Evolutionary conservation across 1,284 basidiomycete genomes (phyloP), one percentile per base, ranked within the genome.

Genomic region (Leccinum pachyderme): DNA sequence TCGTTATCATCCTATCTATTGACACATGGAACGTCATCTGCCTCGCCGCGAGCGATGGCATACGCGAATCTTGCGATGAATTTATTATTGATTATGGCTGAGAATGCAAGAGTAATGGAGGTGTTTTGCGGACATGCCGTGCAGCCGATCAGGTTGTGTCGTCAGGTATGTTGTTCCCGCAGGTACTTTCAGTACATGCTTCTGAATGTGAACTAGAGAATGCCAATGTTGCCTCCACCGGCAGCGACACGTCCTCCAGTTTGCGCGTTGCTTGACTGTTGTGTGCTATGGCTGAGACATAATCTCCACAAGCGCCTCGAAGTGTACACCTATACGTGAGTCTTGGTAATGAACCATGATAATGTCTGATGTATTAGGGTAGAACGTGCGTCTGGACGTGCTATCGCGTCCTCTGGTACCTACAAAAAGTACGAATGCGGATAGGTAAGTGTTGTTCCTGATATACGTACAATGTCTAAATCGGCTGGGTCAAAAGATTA

Each of bases 271-370:
- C 62, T 87, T 22, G 85, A 87, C 64, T 85, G 81, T 54, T 84
- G 81, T 62, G 74, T 84, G 7, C 71, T 87, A n/a, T 87, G 83
- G 82, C 65, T 86, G 27, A 78, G 83, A 22, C 85, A 88, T 61
- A 86, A 86, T 62, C 67, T 88, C 37, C 83, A 86, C 53, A 84
- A 78, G 61, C 77, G 74, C 24, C 68, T 87, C 6, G 82, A 87
- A 54, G 75, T 78, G 1, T 71, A 76, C 27, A 77, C 78, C 4
- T 86, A 85, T 59, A 67, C 75, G 85, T 84, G 61, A 48, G 81
- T 69, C 6, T 29, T 46, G 49, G n/a, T 7, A 5, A 35, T 3
- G 46, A 47, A 39, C 24, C 1, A 22, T 28, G 28, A 31, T 13
- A n/a, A 13, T 12, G 4, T 44, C 49, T 59, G 11, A 62, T 18